phyloP scores from a whole-genome alignment of 139 green algal species.

The Desmodesmus armatus region DNA sequence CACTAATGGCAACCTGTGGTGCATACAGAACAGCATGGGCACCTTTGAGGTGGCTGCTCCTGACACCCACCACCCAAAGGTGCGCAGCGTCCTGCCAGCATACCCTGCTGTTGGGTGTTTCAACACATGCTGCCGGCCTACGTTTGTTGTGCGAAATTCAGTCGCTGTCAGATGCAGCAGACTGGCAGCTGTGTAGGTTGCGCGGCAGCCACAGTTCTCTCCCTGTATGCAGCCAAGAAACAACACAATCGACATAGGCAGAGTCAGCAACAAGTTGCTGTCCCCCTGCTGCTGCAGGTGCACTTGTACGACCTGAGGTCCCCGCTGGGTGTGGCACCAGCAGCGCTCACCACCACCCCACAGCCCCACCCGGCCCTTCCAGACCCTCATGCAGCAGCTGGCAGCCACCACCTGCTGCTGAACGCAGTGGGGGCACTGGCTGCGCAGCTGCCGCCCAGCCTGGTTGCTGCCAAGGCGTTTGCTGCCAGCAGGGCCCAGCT shows the following conservation, averaged over 20 bases:
- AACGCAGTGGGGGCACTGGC: not conserved
- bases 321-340: constrained; percentile 75
- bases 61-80: constrained; percentile 38
- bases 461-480: not conserved
- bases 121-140: too few species aligned
- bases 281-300: not conserved
- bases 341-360: constrained; percentile 58
- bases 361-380: not conserved
- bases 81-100: not conserved
- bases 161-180: not conserved
- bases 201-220: not conserved
- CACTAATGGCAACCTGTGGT: constrained; percentile 69
- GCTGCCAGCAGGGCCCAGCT: constrained; percentile 23
- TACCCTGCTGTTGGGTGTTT: not conserved
- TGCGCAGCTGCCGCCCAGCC: not conserved
- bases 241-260: too few species aligned
- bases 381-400: constrained; percentile 23
- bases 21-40: constrained; percentile 70
- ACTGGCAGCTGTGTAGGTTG: not conserved
- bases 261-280: too few species aligned
- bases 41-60: constrained; percentile 69
- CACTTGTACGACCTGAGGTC: constrained; percentile 70
- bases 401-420: not conserved
- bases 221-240: too few species aligned
- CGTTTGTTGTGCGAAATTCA: too few species aligned